Base-by-base conservation (phyloP, 768 basidiomycete species). In the Leccinellum albellum region DNA sequence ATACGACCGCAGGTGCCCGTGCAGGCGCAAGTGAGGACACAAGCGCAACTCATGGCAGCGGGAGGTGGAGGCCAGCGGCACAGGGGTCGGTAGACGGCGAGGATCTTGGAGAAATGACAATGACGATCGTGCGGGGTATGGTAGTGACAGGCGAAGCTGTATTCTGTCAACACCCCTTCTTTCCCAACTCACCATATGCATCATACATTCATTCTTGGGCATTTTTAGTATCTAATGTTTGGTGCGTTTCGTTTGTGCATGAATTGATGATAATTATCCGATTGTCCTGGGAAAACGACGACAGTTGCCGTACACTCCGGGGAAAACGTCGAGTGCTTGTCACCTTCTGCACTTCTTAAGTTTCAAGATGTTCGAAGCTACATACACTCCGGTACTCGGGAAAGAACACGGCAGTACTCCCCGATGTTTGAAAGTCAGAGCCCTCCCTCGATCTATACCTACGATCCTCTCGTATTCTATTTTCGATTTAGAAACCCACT, bases 21-120 rank as follows among this genome's bases (percentile, higher is more conserved):
- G 8, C 47, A 0, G 26, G 56, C 37, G 9, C 51, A 17, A 21
- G 48, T 46, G 24, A 42, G n/a, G 10, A 20, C 40, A 42, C n/a
- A 42, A 42, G 40, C 40, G 4, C 40, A 37, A 15, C 17, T 50
- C 45, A 23, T 49, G n/a, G 46, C 32, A 12, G 58, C 50, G 23
- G 63, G 50, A 0, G 54, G 45, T 20, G 53, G 49, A 23, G 55
- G 66, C 2, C 54, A 56, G 3, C 54, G 48, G 14, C 64, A 53
- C 50, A 60, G 40, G 46, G 37, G 44, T 33, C 61, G 46, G 29
- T 67, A 48, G 53, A 6, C 10, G 17, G 31, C 6, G 3, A 3
- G 28, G 3, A 32, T 28, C 32, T 60, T 49, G 61, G 33, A 50
- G 51, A 40, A 49, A 13, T 23, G 7, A 24, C 44, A 6, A 42